Evolutionary conservation across 345 rosid species (phyloP), one percentile per base, ranked within the genome.

Genomic region (Boechera stricta): DNA sequence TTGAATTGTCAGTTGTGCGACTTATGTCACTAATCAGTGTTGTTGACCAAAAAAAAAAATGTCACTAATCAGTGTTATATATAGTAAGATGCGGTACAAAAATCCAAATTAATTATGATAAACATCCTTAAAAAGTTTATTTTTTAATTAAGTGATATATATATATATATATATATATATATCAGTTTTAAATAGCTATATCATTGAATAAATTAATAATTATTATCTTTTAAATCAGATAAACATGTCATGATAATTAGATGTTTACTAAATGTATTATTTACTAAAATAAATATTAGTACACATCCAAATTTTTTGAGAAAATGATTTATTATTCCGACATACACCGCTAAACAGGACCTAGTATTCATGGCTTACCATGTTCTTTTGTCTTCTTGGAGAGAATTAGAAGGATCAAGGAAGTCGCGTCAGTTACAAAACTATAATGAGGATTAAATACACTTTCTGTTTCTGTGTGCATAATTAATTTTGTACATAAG

Each of bases 361-460:
- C 32, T 28, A 28, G 35, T 55, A 55, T 55, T 55, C n/a, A 12
- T 55, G 60, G 12, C 65, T 60, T 18, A 45, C 76, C 6, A 62
- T 16, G 52, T 15, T 38, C 7, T 52, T 53, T 62, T 36, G 52
- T 51, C 62, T 38, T 51, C 29, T 38, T 51, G 58, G 51, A 61
- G 52, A 51, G 32, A 28, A n/a, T 51, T 26, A n/a, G 16, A 72
- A 28, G 61, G 41, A 51, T 41, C 51, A 51, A 39, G 64, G 29
- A 55, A 51, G 21, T 62, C 16, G 42, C 53, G 61, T 62, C 76
- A 7, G 69, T 72, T 62, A 72, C 69, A 47, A 45, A 71, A 60
- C 57, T 33, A 33, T 21, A 12, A 12, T 11, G 63, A 65, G 28
- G 2, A 49, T 12, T 51, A 33, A 51, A 51, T 67, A 51, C 24